Evolutionary conservation across 371 early-diverging fungal genomes (phyloP).

Genomic region (Mortierella sp.): DNA sequence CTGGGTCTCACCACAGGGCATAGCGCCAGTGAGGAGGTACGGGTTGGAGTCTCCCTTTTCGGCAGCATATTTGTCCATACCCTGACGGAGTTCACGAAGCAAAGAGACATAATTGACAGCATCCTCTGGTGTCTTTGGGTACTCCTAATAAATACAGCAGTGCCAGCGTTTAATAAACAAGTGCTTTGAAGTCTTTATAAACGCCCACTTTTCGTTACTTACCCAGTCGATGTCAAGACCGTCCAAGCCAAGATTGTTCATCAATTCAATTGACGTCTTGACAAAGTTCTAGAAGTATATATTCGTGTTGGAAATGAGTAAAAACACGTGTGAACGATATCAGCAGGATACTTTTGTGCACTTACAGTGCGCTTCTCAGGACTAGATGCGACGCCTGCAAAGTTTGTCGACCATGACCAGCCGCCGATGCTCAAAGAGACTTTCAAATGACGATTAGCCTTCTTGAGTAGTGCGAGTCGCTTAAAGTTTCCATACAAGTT

Average conservation of each 20-base stretch:
- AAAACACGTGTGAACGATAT: neutral
- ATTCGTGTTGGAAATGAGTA: neutral
- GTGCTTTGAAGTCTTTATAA: no score
- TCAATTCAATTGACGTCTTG: conserved; percentile 63
- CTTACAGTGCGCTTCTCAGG: conserved; percentile 60
- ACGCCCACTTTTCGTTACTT: no score
- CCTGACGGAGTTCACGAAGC: conserved; percentile 73
- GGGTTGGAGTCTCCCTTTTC: conserved; percentile 57
- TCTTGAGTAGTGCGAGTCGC: conserved; percentile 82
- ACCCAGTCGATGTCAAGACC: conserved; percentile 64
- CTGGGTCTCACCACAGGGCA: conserved; percentile 73
- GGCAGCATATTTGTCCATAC: conserved; percentile 63
- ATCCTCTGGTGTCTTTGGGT: conserved; percentile 80
- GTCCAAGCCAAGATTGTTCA: conserved; percentile 71
- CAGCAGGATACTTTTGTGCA: neutral
- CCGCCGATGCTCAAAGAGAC: conserved; percentile 88
- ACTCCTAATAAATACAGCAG: conserved; percentile 74
- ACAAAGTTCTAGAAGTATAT: conserved; percentile 64
- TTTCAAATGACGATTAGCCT: conserved; percentile 72
- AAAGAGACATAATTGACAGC: conserved; percentile 80
- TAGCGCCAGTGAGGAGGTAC: conserved; percentile 74
- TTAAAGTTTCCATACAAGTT: conserved; percentile 84
- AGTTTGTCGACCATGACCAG: conserved; percentile 89
- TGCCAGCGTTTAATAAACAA: no score
- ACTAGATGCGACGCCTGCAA: conserved; percentile 77